Evolutionary conservation across 192 early-diverging fungal genomes (phyloP), one percentile per base, ranked within the genome.

Genomic region (Thoreauomyces humboldtii): DNA sequence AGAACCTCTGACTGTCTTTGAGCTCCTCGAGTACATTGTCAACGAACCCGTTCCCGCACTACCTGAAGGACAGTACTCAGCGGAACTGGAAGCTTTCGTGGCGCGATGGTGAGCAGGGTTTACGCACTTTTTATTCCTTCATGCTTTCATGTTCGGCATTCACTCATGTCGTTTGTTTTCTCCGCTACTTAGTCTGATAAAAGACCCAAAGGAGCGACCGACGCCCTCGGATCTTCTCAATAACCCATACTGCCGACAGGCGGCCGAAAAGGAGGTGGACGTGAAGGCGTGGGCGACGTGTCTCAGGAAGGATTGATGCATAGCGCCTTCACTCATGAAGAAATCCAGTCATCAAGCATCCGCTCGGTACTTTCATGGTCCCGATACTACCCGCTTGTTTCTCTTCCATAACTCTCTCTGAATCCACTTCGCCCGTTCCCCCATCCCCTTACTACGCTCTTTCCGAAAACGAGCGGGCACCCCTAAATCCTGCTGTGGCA

Each of bases 11-110:
- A 81, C 91, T 6, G 90, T 90, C 7, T 93, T 99, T 74, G 97
- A 99, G 72, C 78, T 99, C 22, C 73, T 99, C 53, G 87, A 93
- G 63, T 92, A 89, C 65, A 97, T 99, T 60, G 89, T 91, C 2
- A 88, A 93, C 57, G 87, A 93, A 67, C 91, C 93, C 1, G 86
- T 90, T 17, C 95, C 94, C 14, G 73, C 80, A 42, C 77, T 94
- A 50, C 80, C 83, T 34, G 67, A 81, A n/a, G 86, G 87, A 11
- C 61, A 81, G 77, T 70, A 77, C 69, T 85, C 91, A 12, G 65
- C 67, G 7, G 84, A 86, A 29, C 82, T 98, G 56, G 86, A 88
- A 51, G 87, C 89, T 37, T 86, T 98, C 66, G 77, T 95, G 36
- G 74, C 75, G 34, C 68, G 83, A 59, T 90, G 91, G 89, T 91